Evolutionary conservation across 208 protist species (phyloP).

Genomic region (Blastocrithidia nonstop): DNA sequence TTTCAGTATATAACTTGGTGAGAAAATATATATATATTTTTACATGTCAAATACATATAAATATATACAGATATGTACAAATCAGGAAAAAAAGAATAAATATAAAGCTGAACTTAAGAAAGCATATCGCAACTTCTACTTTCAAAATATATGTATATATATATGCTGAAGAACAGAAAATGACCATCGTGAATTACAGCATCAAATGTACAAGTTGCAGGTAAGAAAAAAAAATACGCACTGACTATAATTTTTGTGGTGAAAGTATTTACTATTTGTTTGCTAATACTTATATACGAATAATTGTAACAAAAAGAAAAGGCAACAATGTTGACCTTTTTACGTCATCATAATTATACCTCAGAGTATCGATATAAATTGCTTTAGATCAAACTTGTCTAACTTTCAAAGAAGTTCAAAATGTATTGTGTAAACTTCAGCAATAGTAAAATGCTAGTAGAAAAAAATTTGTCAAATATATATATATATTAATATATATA

Average conservation of each 20-base stretch:
- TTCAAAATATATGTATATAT: neutral
- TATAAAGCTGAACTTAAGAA: neutral
- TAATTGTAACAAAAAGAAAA: slow-evolving; percentile 1
- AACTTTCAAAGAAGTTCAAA: too few species aligned
- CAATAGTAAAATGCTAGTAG: too few species aligned
- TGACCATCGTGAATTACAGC: neutral
- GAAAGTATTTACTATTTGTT: too few species aligned
- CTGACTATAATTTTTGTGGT: too few species aligned
- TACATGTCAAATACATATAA: neutral
- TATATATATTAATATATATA: neutral
- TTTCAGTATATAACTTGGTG: too few species aligned
- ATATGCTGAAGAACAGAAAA: slow-evolving; percentile 1
- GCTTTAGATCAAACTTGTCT: too few species aligned
- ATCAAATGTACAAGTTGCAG: too few species aligned
- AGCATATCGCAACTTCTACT: neutral
- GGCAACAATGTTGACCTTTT: neutral
- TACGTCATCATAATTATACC: neutral
- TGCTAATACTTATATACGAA: neutral
- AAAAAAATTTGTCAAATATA: too few species aligned
- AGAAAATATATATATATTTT: neutral
- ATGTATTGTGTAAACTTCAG: too few species aligned
- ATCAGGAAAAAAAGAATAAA: slow-evolving; percentile 5
- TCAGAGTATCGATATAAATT: too few species aligned
- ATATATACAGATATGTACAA: slow-evolving; percentile 1
- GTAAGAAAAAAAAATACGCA: too few species aligned